Conservation (phyloP, 257 asterid species). For the Schizonepeta tenuifolia region DNA sequence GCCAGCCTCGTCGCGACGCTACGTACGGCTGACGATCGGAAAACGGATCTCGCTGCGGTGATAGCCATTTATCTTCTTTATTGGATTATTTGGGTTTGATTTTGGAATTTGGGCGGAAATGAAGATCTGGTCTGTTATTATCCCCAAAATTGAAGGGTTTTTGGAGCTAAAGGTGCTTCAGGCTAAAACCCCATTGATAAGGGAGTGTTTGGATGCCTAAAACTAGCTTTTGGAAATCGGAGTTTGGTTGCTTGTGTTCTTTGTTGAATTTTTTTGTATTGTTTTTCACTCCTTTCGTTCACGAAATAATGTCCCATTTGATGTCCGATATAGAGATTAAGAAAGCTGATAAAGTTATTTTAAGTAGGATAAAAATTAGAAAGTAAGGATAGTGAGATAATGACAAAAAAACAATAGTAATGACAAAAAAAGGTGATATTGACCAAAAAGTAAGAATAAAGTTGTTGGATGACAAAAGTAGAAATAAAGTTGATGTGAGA, state of each 20-base stretch:
- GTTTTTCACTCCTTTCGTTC: too few relatives aligned
- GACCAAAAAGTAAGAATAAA: too few relatives aligned
- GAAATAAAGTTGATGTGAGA: too few relatives aligned
- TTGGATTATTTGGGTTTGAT: conserved; percentile 7
- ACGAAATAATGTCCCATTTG: too few relatives aligned
- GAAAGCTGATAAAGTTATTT: too few relatives aligned
- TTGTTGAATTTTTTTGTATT: too few relatives aligned
- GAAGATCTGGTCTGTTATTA: background rate
- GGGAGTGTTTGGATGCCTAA: background rate
- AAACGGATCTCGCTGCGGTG: conserved; percentile 66
- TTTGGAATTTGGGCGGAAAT: background rate
- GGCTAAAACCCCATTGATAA: background rate
- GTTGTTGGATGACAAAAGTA: too few relatives aligned
- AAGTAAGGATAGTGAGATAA: too few relatives aligned
- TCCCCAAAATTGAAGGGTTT: conserved; percentile 2
- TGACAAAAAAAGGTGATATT: too few relatives aligned
- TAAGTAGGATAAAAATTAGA: too few relatives aligned
- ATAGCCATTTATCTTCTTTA: conserved; percentile 44
- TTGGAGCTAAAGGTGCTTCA: background rate
- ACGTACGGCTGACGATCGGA: conserved; percentile 74
- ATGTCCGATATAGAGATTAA: too few relatives aligned
- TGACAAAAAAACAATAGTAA: too few relatives aligned
- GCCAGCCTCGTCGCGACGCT: conserved; percentile 60
- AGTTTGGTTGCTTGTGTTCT: background rate
- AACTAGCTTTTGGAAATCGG: background rate